Conservation (phyloP, 176 grass and related monocot species). For the Oryza coarctata region DNA sequence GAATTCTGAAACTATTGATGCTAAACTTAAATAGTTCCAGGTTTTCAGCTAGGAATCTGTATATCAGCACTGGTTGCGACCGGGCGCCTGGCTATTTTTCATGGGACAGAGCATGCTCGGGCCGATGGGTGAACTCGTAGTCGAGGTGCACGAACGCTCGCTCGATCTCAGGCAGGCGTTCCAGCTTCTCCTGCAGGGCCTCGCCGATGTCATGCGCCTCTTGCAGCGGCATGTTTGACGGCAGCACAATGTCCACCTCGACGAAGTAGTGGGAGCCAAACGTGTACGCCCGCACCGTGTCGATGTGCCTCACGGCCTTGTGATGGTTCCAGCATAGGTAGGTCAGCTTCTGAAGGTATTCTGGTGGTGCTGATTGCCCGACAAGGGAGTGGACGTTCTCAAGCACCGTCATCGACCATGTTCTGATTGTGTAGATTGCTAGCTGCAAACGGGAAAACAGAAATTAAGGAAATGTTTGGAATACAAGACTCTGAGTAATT, state of each 20-base stretch:
- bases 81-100: constrained; percentile 43
- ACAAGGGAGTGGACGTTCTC: constrained; percentile 97
- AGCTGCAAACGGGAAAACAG: constrained; percentile 43
- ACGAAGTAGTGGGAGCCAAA: constrained; percentile 97
- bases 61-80: background rate
- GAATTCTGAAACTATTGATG: background rate
- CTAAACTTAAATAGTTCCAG: background rate
- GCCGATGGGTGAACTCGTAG: constrained; percentile 90
- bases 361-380: constrained; percentile 73
- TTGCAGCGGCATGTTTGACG: constrained; percentile 63
- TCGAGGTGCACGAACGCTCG: constrained; percentile 96
- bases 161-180: constrained; percentile 84
- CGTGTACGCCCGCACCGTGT: constrained; percentile 93
- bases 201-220: constrained; percentile 97
- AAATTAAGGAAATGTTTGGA: background rate
- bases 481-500: background rate
- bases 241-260: constrained; percentile 95
- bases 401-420: constrained; percentile 87
- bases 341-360: constrained; percentile 94
- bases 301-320: constrained; percentile 86
- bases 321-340: constrained; percentile 99
- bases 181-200: constrained; percentile 95
- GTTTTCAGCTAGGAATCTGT: background rate
- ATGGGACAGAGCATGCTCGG: constrained; percentile 71
- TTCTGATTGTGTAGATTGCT: constrained; percentile 85